Evolutionary conservation across 2,329 filamentous ascomycete species (phyloP).

Genomic region (Clarireedia sp.): DNA sequence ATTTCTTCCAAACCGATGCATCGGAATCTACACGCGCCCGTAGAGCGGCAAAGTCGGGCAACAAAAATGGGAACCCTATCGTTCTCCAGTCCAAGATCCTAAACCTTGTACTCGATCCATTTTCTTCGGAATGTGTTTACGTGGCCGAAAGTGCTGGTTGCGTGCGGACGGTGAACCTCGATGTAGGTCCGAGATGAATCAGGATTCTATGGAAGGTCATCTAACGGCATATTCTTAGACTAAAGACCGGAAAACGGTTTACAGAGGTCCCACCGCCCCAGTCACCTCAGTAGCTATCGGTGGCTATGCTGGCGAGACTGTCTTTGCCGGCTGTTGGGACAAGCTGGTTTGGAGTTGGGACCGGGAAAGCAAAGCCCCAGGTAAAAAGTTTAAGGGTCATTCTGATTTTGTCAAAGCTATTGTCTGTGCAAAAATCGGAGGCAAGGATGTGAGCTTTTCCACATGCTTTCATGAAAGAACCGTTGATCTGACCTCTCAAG

Average conservation of each 20-base stretch:
- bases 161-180: conserved; percentile 63
- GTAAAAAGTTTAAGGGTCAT: conserved; percentile 65
- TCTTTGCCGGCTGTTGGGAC: conserved; percentile 93
- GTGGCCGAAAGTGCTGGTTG: conserved; percentile 82
- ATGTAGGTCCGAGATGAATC: conserved; percentile 51
- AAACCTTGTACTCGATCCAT: conserved; percentile 61
- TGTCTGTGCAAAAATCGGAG: conserved; percentile 51
- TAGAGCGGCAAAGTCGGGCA: conserved; percentile 62
- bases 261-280: conserved; percentile 70
- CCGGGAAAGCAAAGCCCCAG: conserved; percentile 44
- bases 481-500: conserved; percentile 14
- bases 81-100: conserved; percentile 79
- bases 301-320: conserved; percentile 43
- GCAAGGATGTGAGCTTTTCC: conserved; percentile 40
- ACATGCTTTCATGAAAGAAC: neutral
- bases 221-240: conserved; percentile 29
- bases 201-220: neutral
- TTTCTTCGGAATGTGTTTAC: conserved; percentile 53
- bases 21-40: conserved; percentile 37
- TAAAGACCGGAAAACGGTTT: conserved; percentile 41
- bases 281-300: conserved; percentile 69
- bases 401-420: conserved; percentile 87
- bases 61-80: conserved; percentile 77
- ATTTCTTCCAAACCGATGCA: conserved; percentile 83
- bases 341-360: conserved; percentile 86